Percentiles rank a stretch among this genome's conserved stretches.
phyloP scores from a whole-genome alignment of 164 flowering plant species.

The Litsea cubeba region DNA sequence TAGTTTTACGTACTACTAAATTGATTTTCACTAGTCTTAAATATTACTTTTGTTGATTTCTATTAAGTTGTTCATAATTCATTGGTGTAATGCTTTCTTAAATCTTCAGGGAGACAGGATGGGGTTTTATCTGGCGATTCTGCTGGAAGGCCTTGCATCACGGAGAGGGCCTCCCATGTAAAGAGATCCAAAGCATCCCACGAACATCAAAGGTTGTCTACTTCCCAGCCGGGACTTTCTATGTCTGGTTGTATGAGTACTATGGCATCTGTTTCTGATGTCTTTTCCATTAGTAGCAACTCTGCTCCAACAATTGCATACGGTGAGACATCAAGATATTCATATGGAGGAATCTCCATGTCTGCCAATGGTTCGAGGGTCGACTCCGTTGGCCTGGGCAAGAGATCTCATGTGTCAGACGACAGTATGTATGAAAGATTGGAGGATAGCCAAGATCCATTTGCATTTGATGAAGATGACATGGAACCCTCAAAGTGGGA shows the following conservation, averaged over 20 bases:
- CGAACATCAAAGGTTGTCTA: constrained; percentile 26
- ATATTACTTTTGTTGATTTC: background rate
- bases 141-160: constrained; percentile 25
- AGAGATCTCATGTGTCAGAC: constrained; percentile 21
- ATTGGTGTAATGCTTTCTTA: background rate
- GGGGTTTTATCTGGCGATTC: constrained; percentile 28
- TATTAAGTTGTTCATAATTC: background rate
- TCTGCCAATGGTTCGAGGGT: constrained; percentile 25
- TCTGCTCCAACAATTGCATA: constrained; percentile 44
- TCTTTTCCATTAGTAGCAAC: constrained; percentile 22
- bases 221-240: constrained; percentile 20
- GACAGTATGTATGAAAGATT: constrained; percentile 18
- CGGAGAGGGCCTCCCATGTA: constrained; percentile 24
- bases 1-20: background rate
- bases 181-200: constrained; percentile 29
- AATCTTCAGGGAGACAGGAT: constrained; percentile 34
- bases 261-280: constrained; percentile 24
- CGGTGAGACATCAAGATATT: constrained; percentile 32
- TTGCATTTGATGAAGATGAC: constrained; percentile 87
- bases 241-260: constrained; percentile 39
- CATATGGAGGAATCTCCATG: constrained; percentile 16
- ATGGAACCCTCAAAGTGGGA: constrained; percentile 84
- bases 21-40: background rate
- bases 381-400: constrained; percentile 16
- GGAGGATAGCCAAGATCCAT: constrained; percentile 79